Evolutionary conservation across 2,329 filamentous ascomycete genomes (phyloP).

Genomic region (Apiospora aurea): DNA sequence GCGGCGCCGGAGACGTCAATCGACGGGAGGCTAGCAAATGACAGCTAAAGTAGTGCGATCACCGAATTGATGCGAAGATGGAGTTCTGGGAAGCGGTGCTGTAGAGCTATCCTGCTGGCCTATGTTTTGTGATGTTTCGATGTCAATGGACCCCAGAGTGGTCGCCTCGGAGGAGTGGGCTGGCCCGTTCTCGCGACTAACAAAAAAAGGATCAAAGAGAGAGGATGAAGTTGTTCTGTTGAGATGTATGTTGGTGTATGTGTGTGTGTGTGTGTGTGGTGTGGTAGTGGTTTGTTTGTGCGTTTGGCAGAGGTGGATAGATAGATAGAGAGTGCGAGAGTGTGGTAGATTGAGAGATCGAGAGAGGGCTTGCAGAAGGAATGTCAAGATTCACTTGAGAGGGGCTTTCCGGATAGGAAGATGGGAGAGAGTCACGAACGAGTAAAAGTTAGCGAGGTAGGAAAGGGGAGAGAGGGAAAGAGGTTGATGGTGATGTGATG

Average conservation of each 20-base stretch:
- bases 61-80: conserved; percentile 23
- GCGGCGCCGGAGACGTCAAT: conserved; percentile 47
- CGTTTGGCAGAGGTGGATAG: conserved; percentile 20
- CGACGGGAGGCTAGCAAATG: conserved; percentile 24
- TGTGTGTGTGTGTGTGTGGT: background rate
- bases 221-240: conserved; percentile 23
- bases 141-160: conserved; percentile 7
- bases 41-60: conserved; percentile 23
- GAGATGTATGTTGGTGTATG: conserved; percentile 15
- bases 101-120: conserved; percentile 20
- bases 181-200: conserved; percentile 21
- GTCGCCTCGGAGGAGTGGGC: conserved; percentile 22
- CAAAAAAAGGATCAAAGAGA: conserved; percentile 25
- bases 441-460: conserved; percentile 23
- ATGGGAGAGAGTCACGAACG: conserved; percentile 21
- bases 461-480: conserved; percentile 22
- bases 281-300: conserved; percentile 13
- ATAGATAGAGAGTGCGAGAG: conserved; percentile 8
- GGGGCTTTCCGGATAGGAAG: conserved; percentile 23
- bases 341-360: background rate
- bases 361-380: conserved; percentile 23
- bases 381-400: conserved; percentile 23
- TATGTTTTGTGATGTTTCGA: conserved; percentile 16
- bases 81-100: conserved; percentile 31
- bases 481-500: conserved; percentile 21